A percentile compares a stretch with the other conserved stretches of the same genome.
Evolutionary conservation across 2,329 filamentous ascomycete species (phyloP).

Genomic region (Fusarium goolgardi): DNA sequence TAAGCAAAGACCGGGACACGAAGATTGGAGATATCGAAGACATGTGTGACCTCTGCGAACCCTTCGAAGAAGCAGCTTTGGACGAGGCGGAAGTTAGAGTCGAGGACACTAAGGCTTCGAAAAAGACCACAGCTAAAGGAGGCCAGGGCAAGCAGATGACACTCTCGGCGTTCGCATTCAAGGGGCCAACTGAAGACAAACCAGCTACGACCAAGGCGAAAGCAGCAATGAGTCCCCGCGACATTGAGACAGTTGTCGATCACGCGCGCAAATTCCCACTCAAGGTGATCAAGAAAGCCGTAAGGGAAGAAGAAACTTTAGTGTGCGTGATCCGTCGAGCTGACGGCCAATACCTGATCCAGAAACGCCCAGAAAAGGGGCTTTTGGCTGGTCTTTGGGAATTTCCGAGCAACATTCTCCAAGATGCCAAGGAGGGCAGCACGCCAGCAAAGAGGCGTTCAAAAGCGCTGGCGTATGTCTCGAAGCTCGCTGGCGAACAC

Average conservation of each 20-base stretch:
- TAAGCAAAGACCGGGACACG: constrained; percentile 13
- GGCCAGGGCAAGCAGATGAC: constrained; percentile 44
- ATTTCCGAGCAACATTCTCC: constrained; percentile 60
- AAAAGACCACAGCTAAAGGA: constrained; percentile 25
- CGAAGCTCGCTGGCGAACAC: constrained; percentile 41
- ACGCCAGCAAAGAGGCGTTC: constrained; percentile 51
- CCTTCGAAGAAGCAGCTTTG: constrained; percentile 54
- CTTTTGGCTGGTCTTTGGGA: constrained; percentile 68
- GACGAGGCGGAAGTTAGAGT: constrained; percentile 34
- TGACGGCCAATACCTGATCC: constrained; percentile 61
- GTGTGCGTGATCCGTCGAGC: constrained; percentile 63
- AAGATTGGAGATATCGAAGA: constrained; percentile 62
- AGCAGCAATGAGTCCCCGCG: constrained; percentile 24
- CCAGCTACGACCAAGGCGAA: constrained; percentile 20
- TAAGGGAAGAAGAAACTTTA: constrained; percentile 63
- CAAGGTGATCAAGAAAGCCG: constrained; percentile 63
- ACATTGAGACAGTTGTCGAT: constrained; percentile 53
- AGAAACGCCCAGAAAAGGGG: constrained; percentile 64
- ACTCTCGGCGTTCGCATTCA: constrained; percentile 53
- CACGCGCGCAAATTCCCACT: constrained; percentile 65
- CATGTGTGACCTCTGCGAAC: constrained; percentile 60
- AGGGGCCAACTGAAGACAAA: constrained; percentile 27
- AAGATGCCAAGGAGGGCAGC: constrained; percentile 35
- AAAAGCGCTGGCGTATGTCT: constrained; percentile 53
- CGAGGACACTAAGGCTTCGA: constrained; percentile 21